Conservation (phyloP, 169 alveolate genomes). For the Plasmodium sp. region DNA sequence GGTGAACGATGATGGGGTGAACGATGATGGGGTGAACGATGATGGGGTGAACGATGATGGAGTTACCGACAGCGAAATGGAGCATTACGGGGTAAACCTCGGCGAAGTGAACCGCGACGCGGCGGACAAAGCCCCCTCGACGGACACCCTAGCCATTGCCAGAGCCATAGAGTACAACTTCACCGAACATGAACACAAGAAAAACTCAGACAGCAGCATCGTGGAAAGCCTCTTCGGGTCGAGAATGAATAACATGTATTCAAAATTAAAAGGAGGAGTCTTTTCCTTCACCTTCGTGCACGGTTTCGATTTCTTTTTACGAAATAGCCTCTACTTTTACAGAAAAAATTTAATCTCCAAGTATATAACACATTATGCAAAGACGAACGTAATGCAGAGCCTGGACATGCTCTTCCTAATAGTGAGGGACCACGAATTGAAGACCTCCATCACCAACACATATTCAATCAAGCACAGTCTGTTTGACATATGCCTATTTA, state of each 20-base stretch:
- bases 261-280: constrained; percentile 6
- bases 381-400: constrained; percentile 42
- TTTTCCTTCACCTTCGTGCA: constrained; percentile 31
- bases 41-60: neutral
- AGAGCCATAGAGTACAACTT: constrained; percentile 1
- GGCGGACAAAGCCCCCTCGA: neutral
- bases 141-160: neutral
- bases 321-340: constrained; percentile 32
- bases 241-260: constrained; percentile 14
- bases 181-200: neutral
- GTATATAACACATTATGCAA: constrained; percentile 48
- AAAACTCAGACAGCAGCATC: neutral
- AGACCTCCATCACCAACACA: constrained; percentile 24
- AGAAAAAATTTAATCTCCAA: neutral
- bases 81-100: neutral
- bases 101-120: too few species aligned
- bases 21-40: neutral
- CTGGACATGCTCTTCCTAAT: constrained; percentile 48
- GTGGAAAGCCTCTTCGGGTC: neutral
- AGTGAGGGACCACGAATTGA: constrained; percentile 26
- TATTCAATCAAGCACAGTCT: constrained; percentile 34
- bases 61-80: neutral
- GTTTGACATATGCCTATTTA: constrained; percentile 49
- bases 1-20: neutral
- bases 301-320: constrained; percentile 45